These are phyloP conservation scores for Suillus clintonianus DNA, from an alignment of 768 basidiomycete species.

Conservation along the genomic window DNA sequence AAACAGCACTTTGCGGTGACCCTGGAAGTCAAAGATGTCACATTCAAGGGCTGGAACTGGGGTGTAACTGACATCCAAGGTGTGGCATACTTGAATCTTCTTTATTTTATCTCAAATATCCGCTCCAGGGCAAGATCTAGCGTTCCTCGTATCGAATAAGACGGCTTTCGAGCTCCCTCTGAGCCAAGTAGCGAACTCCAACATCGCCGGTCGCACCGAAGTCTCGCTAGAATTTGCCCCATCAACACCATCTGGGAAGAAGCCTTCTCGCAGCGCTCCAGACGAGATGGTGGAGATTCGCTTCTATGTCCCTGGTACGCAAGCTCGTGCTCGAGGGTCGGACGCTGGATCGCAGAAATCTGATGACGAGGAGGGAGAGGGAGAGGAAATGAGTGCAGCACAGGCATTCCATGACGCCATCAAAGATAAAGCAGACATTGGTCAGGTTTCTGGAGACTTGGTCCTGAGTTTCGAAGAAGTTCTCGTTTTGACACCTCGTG, in stretches of 20 bases:
- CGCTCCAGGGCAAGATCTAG: constrained; percentile 79
- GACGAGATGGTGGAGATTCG: constrained; percentile 97
- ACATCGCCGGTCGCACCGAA: constrained; percentile 95
- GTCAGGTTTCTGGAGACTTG: constrained; percentile 86
- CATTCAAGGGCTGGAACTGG: constrained; percentile 99
- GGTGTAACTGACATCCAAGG: constrained; percentile 94
- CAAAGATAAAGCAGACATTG: constrained; percentile 95
- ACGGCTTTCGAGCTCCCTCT: constrained; percentile 90
- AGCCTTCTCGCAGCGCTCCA: constrained; percentile 41
- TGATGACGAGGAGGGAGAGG: constrained; percentile 57
- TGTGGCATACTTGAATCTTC: constrained; percentile 31
- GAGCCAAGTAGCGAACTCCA: constrained; percentile 88
- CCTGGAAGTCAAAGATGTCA: constrained; percentile 82
- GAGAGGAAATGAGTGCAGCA: constrained; percentile 85
- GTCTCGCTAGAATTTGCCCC: constrained; percentile 95
- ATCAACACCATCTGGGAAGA: constrained; percentile 45
- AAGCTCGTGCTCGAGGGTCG: constrained; percentile 61
- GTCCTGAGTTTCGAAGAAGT: constrained; percentile 96
- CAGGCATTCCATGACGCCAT: constrained; percentile 96
- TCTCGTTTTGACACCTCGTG: constrained; percentile 91
- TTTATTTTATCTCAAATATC: constrained; percentile 4
- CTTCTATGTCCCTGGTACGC: constrained; percentile 89
- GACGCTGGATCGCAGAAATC: constrained; percentile 76
- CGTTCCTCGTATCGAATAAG: constrained; percentile 87
- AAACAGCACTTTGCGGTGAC: constrained; percentile 88